Percentiles rank a stretch among this genome's conserved stretches.
Conservation (phyloP, 2,329 filamentous ascomycete species). For the Parafenestella ontariensis region DNA sequence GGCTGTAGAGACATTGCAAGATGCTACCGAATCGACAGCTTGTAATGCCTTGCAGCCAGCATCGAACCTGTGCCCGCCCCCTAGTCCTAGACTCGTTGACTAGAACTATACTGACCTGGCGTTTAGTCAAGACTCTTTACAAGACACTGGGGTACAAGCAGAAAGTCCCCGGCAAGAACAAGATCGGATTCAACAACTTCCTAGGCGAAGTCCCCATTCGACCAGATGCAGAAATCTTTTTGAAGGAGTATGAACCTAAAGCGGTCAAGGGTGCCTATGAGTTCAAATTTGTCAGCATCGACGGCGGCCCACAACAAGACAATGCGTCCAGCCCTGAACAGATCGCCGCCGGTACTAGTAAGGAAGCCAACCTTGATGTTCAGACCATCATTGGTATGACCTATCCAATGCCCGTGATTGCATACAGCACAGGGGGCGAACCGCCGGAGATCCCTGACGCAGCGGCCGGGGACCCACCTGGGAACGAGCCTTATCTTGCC, state of each 20-base stretch:
- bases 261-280: conserved; percentile 13
- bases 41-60: too few species aligned
- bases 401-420: conserved; percentile 59
- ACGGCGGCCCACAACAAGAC: conserved; percentile 15
- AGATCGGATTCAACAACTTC: conserved; percentile 3
- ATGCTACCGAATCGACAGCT: too few species aligned
- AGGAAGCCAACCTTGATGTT: conserved; percentile 52
- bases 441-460: conserved; percentile 58
- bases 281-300: conserved; percentile 20
- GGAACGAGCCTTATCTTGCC: conserved; percentile 66
- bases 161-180: conserved; percentile 9
- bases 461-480: conserved; percentile 65
- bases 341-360: conserved; percentile 9
- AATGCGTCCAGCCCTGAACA: conserved; percentile 12
- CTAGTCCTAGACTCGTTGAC: too few species aligned
- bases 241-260: conserved; percentile 14
- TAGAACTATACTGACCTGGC: too few species aligned
- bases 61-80: too few species aligned
- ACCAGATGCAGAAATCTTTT: conserved; percentile 22
- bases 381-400: conserved; percentile 63
- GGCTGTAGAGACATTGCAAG: too few species aligned
- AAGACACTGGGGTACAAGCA: conserved; percentile 45
- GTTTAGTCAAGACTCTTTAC: conserved; percentile 34
- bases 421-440: conserved; percentile 64
- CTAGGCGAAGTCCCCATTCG: conserved; percentile 22